Evolutionary conservation across 75 land plant species (phyloP), one percentile per base, ranked within the genome.

Genomic region (Cupressus sempervirens): DNA sequence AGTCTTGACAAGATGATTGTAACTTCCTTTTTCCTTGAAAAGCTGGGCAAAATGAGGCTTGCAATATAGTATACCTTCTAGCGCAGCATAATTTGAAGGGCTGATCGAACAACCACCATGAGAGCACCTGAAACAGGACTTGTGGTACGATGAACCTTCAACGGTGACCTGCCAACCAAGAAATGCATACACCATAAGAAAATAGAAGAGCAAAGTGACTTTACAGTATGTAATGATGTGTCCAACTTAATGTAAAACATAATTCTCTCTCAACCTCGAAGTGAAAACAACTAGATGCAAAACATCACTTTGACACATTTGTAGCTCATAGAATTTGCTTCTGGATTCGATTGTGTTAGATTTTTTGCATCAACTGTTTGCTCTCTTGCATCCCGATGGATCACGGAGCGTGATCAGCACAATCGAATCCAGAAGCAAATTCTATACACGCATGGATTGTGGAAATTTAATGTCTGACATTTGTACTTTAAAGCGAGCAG

Each of bases 11-110:
- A 90, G 87, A 72, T 89, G 91, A 80, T 87, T 89, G 70, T 89
- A 90, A 84, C 90, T 89, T n/a, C 91, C 91, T 56, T 90, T 90
- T 80, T 90, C 91, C 91, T 89, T 90, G 87, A 90, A 90, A 32
- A 89, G 91, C 83, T 90, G 91, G 30, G 91, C 41, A 76, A 80
- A 86, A 68, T 90, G 91, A 74, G 83, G 91, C 83, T 89, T 89
- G 91, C 91, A 90, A 83, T 90, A 90, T 32, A 90, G 84, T 48
- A 86, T 82, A 29, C 91, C 91, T 72, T 90, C 91, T 52, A 89
- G 73, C 20, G 91, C 91, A 46, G 90, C 91, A 83, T 90, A 89
- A 65, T 89, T 90, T 36, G 91, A 90, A 34, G 91, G 87, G 40
- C 85, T 89, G 62, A 90, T 81, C 23, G 75, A 70, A 72, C 91